A percentile compares a stretch with the other conserved stretches of the same genome.
These are phyloP conservation scores for Suhomyces bolitotheri DNA, from an alignment of 1,139 yeast species.

Conservation along the genomic window DNA sequence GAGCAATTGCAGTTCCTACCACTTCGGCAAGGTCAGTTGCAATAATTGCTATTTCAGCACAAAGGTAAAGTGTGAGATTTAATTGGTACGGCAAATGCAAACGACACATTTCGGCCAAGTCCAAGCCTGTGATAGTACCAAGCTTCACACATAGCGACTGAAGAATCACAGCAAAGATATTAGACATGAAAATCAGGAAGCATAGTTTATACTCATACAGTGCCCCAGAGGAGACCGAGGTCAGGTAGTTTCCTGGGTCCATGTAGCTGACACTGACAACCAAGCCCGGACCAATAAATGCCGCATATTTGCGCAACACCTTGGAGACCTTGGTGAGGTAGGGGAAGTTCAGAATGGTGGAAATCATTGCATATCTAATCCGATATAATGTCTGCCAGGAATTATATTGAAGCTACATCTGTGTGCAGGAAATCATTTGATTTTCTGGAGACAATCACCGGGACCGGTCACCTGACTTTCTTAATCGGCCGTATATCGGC, in stretches of 20 bases:
- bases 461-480: too few relatives aligned
- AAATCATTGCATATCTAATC: conserved; percentile 7
- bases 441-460: too few relatives aligned
- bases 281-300: conserved; percentile 78
- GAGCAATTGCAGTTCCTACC: conserved; percentile 88
- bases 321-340: conserved; percentile 2
- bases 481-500: too few relatives aligned
- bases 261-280: conserved; percentile 77
- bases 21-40: conserved; percentile 87
- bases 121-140: conserved; percentile 86
- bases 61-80: conserved; percentile 62
- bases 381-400: too few relatives aligned
- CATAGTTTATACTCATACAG: conserved; percentile 64
- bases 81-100: conserved; percentile 58
- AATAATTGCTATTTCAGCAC: conserved; percentile 86
- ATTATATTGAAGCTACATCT: too few relatives aligned
- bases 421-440: too few relatives aligned
- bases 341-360: conserved; percentile 1
- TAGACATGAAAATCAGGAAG: conserved; percentile 63
- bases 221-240: conserved; percentile 80
- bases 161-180: conserved; percentile 68
- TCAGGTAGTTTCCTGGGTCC: conserved; percentile 82
- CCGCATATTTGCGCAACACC: conserved; percentile 46
- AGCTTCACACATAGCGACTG: conserved; percentile 72
- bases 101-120: conserved; percentile 79